Conservation (phyloP, 257 asterid species). For the Knoxia roxburghii region DNA sequence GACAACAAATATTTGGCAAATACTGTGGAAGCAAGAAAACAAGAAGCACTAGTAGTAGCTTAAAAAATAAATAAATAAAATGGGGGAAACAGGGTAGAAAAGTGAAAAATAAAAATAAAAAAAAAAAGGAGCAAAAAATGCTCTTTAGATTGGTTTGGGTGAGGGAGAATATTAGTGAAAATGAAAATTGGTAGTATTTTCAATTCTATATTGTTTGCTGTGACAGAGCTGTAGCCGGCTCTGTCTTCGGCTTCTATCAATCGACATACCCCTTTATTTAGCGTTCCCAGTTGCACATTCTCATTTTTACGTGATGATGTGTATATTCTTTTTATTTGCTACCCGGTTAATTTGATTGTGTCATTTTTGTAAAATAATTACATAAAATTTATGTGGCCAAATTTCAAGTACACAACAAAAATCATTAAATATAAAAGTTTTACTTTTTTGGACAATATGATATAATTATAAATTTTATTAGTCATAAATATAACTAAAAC, state of each 20-base stretch:
- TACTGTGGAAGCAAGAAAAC: constrained; percentile 9
- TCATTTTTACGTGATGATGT: too few relatives aligned
- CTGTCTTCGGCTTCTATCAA: constrained; percentile 44
- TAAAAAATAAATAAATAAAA: constrained; percentile 7
- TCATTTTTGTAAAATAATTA: too few relatives aligned
- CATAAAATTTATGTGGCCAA: too few relatives aligned
- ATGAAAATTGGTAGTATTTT: constrained; percentile 23
- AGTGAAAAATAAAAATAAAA: constrained; percentile 5
- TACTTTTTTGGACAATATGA: too few relatives aligned
- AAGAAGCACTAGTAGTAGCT: constrained; percentile 9
- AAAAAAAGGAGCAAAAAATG: constrained; percentile 13
- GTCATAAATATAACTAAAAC: too few relatives aligned
- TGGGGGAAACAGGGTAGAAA: neutral
- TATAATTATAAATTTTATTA: too few relatives aligned
- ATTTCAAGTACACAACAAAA: too few relatives aligned
- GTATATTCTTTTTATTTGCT: too few relatives aligned
- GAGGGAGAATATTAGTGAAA: constrained; percentile 8
- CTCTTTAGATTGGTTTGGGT: constrained; percentile 22
- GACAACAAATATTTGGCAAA: constrained; percentile 4
- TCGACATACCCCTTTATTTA: too few relatives aligned
- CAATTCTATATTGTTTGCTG: constrained; percentile 6
- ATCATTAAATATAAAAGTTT: too few relatives aligned
- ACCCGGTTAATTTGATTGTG: too few relatives aligned
- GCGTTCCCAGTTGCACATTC: too few relatives aligned
- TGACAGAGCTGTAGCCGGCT: constrained; percentile 66